Conservation (phyloP, 2,329 filamentous ascomycete genomes). For the Alternaria viburni region DNA sequence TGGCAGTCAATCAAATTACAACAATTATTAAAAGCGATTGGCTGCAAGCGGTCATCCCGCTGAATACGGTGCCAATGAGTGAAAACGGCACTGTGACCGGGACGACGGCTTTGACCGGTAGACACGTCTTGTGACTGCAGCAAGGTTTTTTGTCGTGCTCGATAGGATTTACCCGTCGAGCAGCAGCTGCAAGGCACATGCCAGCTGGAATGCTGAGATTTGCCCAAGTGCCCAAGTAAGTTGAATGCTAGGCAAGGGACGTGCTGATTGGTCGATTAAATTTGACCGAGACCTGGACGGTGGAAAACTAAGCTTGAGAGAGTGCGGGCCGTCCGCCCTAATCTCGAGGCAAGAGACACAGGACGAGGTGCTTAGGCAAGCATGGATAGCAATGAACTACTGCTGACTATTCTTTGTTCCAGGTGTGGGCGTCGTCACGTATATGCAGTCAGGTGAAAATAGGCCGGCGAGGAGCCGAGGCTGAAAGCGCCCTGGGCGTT, state of each 20-base stretch:
- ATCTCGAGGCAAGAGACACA: conserved; percentile 11
- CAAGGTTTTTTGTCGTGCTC: conserved; percentile 27
- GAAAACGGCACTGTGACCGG: conserved; percentile 19
- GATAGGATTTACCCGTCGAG: conserved; percentile 42
- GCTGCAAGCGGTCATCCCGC: conserved; percentile 31
- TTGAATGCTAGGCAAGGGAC: conserved; percentile 12
- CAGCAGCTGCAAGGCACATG: conserved; percentile 42
- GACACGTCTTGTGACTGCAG: conserved; percentile 42
- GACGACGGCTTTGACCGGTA: conserved; percentile 35
- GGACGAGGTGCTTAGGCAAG: conserved; percentile 15
- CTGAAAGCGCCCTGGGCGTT: conserved; percentile 21
- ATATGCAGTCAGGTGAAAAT: conserved; percentile 17
- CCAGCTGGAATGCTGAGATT: conserved; percentile 23
- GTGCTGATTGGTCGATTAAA: conserved; percentile 33
- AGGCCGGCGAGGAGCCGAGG: conserved; percentile 23
- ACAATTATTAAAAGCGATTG: conserved; percentile 34
- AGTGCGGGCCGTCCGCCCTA: conserved; percentile 38
- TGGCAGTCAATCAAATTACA: conserved; percentile 46
- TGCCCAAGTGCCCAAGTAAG: conserved; percentile 1
- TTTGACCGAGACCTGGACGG: conserved; percentile 26
- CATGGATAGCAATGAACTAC: conserved; percentile 11
- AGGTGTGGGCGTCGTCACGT: conserved; percentile 17
- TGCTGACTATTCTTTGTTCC: conserved; percentile 14
- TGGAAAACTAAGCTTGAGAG: conserved; percentile 29
- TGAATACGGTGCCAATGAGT: conserved; percentile 22